Percentiles rank a stretch among this genome's conserved stretches.
These are phyloP conservation scores for Candida verbasci DNA, from an alignment of 805 yeast genomes.

Conservation along the genomic window DNA sequence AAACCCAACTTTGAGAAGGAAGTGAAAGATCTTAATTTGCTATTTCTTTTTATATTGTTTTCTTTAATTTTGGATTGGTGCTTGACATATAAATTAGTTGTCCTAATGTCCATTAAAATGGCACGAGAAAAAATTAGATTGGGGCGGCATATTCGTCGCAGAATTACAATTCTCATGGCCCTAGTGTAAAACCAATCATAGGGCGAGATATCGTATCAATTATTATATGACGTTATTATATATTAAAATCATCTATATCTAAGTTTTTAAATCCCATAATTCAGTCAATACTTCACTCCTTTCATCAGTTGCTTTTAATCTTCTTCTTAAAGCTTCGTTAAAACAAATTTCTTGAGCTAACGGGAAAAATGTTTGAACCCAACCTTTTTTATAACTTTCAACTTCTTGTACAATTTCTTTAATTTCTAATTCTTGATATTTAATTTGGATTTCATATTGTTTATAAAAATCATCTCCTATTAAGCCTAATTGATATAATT, in stretches of 20 bases:
- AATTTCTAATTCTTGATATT: slow-evolving; percentile 77
- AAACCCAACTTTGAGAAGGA: too few relatives aligned
- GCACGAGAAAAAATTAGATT: too few relatives aligned
- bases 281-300: slow-evolving; percentile 29
- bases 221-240: too few relatives aligned
- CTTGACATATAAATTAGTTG: too few relatives aligned
- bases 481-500: slow-evolving; percentile 79
- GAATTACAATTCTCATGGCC: too few relatives aligned
- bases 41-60: too few relatives aligned
- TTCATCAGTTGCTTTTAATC: slow-evolving; percentile 46
- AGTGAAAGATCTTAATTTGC: too few relatives aligned
- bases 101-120: too few relatives aligned
- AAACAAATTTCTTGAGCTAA: slow-evolving; percentile 86
- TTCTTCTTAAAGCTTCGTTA: slow-evolving; percentile 85
- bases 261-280: slow-evolving; percentile 26
- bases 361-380: slow-evolving; percentile 75
- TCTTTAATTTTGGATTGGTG: too few relatives aligned
- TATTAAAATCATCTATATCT: slow-evolving; percentile 9
- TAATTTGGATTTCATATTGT: slow-evolving; percentile 71
- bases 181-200: too few relatives aligned
- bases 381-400: slow-evolving; percentile 66
- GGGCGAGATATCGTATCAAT: too few relatives aligned
- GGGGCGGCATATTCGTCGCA: too few relatives aligned
- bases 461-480: slow-evolving; percentile 87
- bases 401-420: slow-evolving; percentile 74